Percentiles rank a stretch among this genome's conserved stretches.
phyloP scores from a whole-genome alignment of 345 rosid species.

The Camelina sativa region DNA sequence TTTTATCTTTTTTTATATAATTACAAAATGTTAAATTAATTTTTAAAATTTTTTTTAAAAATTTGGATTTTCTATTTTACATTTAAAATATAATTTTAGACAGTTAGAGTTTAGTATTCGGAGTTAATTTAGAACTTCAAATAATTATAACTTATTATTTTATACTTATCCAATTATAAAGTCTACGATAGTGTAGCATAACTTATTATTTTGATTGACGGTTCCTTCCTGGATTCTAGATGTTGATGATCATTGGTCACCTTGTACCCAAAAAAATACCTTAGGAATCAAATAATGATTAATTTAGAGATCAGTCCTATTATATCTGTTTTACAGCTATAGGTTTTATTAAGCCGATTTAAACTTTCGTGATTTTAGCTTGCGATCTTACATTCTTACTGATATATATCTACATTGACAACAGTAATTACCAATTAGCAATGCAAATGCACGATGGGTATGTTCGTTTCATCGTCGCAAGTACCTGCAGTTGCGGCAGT shows the following conservation, averaged over 20 bases:
- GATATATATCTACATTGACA: not conserved
- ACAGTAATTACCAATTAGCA: not conserved
- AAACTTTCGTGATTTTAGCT: not conserved
- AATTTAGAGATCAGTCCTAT: not conserved
- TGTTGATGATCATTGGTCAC: conserved; percentile 13
- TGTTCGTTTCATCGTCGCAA: too few species aligned
- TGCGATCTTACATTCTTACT: not conserved
- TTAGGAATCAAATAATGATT: not conserved
- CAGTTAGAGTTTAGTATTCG: too few species aligned
- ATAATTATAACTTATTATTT: too few species aligned
- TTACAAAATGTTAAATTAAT: too few species aligned
- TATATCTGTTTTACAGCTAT: not conserved
- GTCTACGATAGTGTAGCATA: not conserved
- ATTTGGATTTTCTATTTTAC: too few species aligned
- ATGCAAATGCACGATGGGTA: not conserved
- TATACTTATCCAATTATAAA: not conserved
- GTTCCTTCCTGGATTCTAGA: conserved; percentile 11
- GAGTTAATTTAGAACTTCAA: too few species aligned
- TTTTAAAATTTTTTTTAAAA: too few species aligned
- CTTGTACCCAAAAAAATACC: not conserved
- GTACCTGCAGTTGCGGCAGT: too few species aligned
- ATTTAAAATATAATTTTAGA: too few species aligned
- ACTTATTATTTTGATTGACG: not conserved
- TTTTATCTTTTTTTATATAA: too few species aligned
- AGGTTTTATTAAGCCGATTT: not conserved